These are phyloP conservation scores for Fomitopsis pulvina DNA, from an alignment of 768 basidiomycete genomes.

Conservation along the genomic window DNA sequence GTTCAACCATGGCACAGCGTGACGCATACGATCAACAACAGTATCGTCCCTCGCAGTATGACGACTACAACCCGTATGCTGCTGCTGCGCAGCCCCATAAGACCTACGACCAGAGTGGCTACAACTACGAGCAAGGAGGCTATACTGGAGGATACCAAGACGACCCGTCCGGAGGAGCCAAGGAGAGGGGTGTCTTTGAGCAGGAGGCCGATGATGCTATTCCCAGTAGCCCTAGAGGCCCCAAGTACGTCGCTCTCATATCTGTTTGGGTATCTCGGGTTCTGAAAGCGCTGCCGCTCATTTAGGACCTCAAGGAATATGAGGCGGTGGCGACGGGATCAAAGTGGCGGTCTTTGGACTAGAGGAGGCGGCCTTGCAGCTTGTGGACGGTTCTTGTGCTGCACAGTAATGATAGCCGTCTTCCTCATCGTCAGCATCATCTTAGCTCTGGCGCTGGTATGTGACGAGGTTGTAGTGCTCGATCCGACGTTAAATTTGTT, in stretches of 20 bases:
- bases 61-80: slow-evolving; percentile 43
- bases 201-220: slow-evolving; percentile 11
- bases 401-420: slow-evolving; percentile 58
- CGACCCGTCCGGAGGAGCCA: slow-evolving; percentile 16
- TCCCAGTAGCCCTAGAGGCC: slow-evolving; percentile 11
- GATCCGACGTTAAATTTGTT: background rate
- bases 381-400: slow-evolving; percentile 68
- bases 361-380: slow-evolving; percentile 57
- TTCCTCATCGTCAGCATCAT: slow-evolving; percentile 63
- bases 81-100: slow-evolving; percentile 36
- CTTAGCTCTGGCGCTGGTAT: slow-evolving; percentile 61
- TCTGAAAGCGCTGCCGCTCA: background rate
- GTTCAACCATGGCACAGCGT: slow-evolving; percentile 40
- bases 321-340: slow-evolving; percentile 36
- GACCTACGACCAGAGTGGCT: slow-evolving; percentile 45
- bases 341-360: slow-evolving; percentile 64
- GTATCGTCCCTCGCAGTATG: slow-evolving; percentile 15
- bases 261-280: background rate
- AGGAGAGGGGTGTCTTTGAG: slow-evolving; percentile 15
- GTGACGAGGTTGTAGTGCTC: slow-evolving; percentile 14
- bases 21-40: slow-evolving; percentile 42
- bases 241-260: slow-evolving; percentile 14
- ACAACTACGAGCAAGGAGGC: slow-evolving; percentile 11
- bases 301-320: slow-evolving; percentile 18
- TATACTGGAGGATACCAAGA: slow-evolving; percentile 17